Percentiles rank a stretch among this genome's conserved stretches.
phyloP scores from a whole-genome alignment of 2,329 filamentous ascomycete genomes.

The Keithomyces neogunnii region DNA sequence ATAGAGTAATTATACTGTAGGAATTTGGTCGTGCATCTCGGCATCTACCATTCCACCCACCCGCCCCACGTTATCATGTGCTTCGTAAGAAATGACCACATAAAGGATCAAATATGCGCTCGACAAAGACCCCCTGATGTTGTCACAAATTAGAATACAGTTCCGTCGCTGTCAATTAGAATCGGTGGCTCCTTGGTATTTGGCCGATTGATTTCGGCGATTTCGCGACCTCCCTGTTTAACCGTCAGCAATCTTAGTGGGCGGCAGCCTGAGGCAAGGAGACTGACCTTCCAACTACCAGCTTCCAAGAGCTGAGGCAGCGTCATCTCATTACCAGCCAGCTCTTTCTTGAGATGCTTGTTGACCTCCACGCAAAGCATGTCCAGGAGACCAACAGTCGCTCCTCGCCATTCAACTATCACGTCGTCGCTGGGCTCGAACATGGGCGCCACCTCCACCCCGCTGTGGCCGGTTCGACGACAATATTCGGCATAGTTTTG shows the following conservation, averaged over 20 bases:
- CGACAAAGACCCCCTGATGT: not conserved
- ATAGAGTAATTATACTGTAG: not conserved
- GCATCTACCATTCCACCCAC: not conserved
- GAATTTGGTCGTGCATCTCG: not conserved
- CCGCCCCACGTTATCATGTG: not conserved
- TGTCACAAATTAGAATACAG: conserved; percentile 64
- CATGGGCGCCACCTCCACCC: conserved; percentile 45
- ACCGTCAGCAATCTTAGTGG: not conserved
- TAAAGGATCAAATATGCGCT: not conserved
- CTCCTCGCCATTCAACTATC: conserved; percentile 57
- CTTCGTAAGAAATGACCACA: not conserved
- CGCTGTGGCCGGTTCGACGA: conserved; percentile 58
- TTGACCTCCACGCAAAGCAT: conserved; percentile 42
- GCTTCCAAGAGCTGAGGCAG: conserved; percentile 89
- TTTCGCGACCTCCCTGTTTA: conserved; percentile 74
- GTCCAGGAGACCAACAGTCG: conserved; percentile 53
- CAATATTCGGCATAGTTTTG: conserved; percentile 57
- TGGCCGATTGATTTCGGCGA: conserved; percentile 88
- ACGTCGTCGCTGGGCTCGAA: conserved; percentile 53
- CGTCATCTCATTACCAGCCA: conserved; percentile 64
- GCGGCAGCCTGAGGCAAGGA: not conserved
- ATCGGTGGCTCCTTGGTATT: conserved; percentile 97
- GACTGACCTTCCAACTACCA: conserved; percentile 88
- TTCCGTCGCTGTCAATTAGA: conserved; percentile 91
- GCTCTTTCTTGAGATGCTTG: conserved; percentile 53